phyloP scores from a whole-genome alignment of 75 land plant species.

The Larix kaempferi region DNA sequence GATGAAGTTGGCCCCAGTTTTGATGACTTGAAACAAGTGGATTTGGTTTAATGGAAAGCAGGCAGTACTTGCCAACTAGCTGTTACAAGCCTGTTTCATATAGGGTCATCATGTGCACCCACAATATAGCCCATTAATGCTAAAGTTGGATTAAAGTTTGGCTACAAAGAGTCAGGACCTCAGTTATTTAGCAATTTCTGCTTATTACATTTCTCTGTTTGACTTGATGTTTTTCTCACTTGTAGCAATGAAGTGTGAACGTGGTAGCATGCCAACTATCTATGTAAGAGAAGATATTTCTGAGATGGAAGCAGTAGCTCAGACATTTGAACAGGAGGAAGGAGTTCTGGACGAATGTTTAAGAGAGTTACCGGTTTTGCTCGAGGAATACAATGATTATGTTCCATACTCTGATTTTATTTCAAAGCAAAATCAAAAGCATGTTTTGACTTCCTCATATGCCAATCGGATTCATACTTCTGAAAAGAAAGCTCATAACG shows the following conservation, averaged over 20 bases:
- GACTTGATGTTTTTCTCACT: slow-evolving; percentile 19
- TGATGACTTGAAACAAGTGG: not conserved
- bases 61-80: not conserved
- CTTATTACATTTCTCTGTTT: not conserved
- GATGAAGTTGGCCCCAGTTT: not conserved
- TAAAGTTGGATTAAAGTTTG: not conserved
- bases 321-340: slow-evolving; percentile 61
- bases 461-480: not conserved
- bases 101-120: not conserved
- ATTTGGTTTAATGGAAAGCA: not conserved
- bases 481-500: slow-evolving; percentile 3
- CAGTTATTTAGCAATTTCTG: not conserved
- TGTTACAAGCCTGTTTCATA: not conserved
- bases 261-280: slow-evolving; percentile 42
- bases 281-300: slow-evolving; percentile 48
- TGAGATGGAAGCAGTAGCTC: slow-evolving; percentile 65
- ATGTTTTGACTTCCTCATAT: not conserved
- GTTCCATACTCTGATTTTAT: slow-evolving; percentile 48
- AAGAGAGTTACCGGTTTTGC: slow-evolving; percentile 11
- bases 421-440: slow-evolving; percentile 1
- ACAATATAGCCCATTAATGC: not conserved
- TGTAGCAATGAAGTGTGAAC: slow-evolving; percentile 32
- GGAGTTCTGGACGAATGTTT: slow-evolving; percentile 33
- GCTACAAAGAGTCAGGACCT: not conserved
- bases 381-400: slow-evolving; percentile 27